These are phyloP conservation scores for Neonectria magnoliae DNA, from an alignment of 2,329 filamentous ascomycete genomes.

Conservation along the genomic window DNA sequence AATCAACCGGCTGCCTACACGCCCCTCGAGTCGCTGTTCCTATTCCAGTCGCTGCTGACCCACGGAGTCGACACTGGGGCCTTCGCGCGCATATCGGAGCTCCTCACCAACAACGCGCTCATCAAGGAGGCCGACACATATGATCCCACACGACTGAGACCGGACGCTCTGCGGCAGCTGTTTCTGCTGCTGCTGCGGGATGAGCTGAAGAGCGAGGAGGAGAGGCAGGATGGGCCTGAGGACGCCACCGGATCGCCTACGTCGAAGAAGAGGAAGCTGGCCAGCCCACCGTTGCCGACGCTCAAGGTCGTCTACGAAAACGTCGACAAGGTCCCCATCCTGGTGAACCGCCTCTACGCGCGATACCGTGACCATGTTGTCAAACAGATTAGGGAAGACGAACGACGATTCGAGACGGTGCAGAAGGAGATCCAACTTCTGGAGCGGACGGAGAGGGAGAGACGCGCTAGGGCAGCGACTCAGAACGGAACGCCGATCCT, in stretches of 20 bases:
- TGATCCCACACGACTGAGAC: constrained; percentile 77
- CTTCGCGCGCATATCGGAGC: constrained; percentile 78
- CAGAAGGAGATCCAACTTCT: constrained; percentile 75
- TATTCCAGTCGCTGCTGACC: constrained; percentile 81
- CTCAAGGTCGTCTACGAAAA: constrained; percentile 74
- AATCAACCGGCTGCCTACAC: constrained; percentile 74
- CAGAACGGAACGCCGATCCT: constrained; percentile 47
- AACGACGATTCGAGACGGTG: constrained; percentile 71
- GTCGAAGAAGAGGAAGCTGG: constrained; percentile 79
- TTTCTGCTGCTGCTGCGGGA: constrained; percentile 82
- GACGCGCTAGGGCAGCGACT: constrained; percentile 50
- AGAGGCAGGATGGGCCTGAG: constrained; percentile 48
- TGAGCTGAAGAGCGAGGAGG: constrained; percentile 68
- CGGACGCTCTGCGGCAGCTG: constrained; percentile 81
- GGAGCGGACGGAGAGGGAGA: constrained; percentile 59
- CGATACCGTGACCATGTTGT: constrained; percentile 77
- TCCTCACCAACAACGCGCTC: constrained; percentile 77
- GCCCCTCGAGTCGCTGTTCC: constrained; percentile 83
- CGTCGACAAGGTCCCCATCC: constrained; percentile 71
- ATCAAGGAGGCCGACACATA: constrained; percentile 76
- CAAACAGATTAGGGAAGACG: constrained; percentile 78
- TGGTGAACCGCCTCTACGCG: constrained; percentile 79
- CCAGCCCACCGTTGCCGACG: constrained; percentile 70
- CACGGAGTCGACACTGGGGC: constrained; percentile 72
- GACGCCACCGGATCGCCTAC: constrained; percentile 60